Conservation (phyloP, 2,329 filamentous ascomycete genomes). For the Biscogniauxia marginata region DNA sequence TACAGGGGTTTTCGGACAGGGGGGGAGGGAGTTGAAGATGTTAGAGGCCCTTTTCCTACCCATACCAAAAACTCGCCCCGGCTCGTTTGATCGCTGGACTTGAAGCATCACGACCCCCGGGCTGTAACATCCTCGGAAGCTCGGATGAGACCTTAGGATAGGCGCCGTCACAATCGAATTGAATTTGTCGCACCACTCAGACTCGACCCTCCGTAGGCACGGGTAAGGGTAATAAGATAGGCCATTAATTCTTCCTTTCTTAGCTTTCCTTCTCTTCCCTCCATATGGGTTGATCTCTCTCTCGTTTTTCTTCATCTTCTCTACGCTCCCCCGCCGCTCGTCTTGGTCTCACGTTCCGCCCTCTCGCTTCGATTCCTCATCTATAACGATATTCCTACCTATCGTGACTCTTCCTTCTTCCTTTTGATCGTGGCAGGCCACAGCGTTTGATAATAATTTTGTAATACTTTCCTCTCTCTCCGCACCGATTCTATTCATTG, state of each 20-base stretch:
- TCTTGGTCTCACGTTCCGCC: too few relatives aligned
- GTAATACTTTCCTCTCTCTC: conserved; percentile 4
- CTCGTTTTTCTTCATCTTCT: conserved; percentile 17
- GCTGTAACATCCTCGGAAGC: neutral
- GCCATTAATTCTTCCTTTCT: neutral
- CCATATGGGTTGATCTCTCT: conserved; percentile 22
- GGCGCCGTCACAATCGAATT: neutral
- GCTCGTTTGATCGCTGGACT: neutral
- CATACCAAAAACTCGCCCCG: neutral
- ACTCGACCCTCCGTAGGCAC: neutral
- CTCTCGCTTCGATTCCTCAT: conserved; percentile 12
- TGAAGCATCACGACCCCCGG: neutral
- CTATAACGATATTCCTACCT: conserved; percentile 4
- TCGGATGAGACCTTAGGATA: neutral
- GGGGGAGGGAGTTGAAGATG: too few relatives aligned
- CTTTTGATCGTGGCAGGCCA: conserved; percentile 26
- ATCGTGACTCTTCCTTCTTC: neutral
- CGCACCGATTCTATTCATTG: conserved; percentile 1
- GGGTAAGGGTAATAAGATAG: neutral
- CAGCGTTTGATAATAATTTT: conserved; percentile 14
- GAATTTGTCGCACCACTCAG: neutral
- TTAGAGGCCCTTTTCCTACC: too few relatives aligned
- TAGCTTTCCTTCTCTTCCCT: conserved; percentile 10
- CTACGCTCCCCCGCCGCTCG: neutral
- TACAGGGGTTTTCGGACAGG: neutral